A percentile compares a stretch with the other conserved stretches of the same genome.
Conservation (phyloP, 169 alveolate species). For the Amoebophrya sp. region DNA sequence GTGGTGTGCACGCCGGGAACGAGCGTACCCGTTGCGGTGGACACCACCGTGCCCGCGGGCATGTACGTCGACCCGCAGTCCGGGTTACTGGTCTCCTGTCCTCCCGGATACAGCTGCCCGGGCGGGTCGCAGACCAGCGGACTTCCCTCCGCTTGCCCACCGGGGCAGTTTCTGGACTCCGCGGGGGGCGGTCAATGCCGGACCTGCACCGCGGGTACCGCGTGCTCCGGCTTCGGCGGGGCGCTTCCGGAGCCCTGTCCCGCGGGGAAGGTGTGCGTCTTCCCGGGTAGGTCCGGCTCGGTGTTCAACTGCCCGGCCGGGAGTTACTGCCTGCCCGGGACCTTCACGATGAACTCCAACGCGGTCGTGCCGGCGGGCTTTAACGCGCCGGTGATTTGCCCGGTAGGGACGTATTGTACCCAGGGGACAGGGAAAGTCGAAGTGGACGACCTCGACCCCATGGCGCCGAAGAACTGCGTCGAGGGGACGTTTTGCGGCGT, state of each 20-base stretch:
- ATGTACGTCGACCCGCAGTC: neutral
- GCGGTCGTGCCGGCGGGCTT: neutral
- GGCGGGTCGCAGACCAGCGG: neutral
- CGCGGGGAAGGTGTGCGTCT: conserved; percentile 32
- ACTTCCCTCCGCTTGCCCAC: conserved; percentile 17
- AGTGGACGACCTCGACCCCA: conserved; percentile 29
- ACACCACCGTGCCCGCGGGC: conserved; percentile 1
- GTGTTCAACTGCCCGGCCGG: conserved; percentile 35
- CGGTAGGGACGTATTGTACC: conserved; percentile 27
- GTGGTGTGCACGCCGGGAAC: conserved; percentile 20
- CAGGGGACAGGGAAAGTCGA: conserved; percentile 17
- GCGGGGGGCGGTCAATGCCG: conserved; percentile 10
- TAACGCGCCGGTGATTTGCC: neutral
- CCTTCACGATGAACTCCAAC: conserved; percentile 24
- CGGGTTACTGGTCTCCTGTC: conserved; percentile 18
- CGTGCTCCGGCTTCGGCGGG: conserved; percentile 11
- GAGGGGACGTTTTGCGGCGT: conserved; percentile 23
- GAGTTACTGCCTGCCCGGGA: conserved; percentile 34
- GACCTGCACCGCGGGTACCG: conserved; percentile 35
- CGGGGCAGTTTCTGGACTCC: conserved; percentile 23
- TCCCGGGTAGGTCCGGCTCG: conserved; percentile 28
- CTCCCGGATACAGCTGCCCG: neutral
- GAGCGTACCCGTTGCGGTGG: conserved; percentile 28
- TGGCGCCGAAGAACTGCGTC: conserved; percentile 33
- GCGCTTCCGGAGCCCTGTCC: conserved; percentile 33